Conservation (phyloP, 441 rosid species). For the Theobroma grandiflorum region DNA sequence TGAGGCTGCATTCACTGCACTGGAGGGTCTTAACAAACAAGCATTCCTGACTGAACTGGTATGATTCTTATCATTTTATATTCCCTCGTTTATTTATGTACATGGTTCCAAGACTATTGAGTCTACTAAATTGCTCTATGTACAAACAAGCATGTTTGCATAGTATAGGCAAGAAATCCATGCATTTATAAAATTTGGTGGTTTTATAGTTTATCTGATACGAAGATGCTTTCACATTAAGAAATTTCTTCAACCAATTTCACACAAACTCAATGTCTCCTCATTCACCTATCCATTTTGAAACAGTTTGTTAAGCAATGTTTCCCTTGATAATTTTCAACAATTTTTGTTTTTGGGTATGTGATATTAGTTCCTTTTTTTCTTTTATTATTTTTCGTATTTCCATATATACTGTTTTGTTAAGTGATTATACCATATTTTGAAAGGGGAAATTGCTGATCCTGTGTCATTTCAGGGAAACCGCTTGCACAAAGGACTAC, state of each 20-base stretch:
- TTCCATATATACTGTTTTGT: neutral
- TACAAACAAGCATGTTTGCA: neutral
- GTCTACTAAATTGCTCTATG: neutral
- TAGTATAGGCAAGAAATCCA: neutral
- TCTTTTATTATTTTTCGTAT: neutral
- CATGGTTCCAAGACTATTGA: neutral
- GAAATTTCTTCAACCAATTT: neutral
- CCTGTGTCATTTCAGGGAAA: constrained; percentile 69
- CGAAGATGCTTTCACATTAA: constrained; percentile 5
- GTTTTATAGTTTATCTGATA: neutral
- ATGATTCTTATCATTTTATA: constrained; percentile 35
- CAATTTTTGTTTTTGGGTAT: neutral
- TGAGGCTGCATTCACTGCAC: constrained; percentile 94
- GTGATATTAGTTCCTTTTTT: neutral
- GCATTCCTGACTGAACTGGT: constrained; percentile 98
- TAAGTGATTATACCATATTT: constrained; percentile 3
- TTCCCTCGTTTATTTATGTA: constrained; percentile 10
- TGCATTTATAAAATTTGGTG: neutral
- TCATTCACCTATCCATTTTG: constrained; percentile 9
- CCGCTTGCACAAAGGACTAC: constrained; percentile 81
- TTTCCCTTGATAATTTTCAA: constrained; percentile 3
- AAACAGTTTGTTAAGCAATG: constrained; percentile 7
- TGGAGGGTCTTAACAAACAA: constrained; percentile 99
- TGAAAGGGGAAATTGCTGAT: constrained; percentile 26
- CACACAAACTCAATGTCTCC: neutral